Percentiles rank a stretch among this genome's conserved stretches.
These are phyloP conservation scores for Peronosclerospora sorghi DNA, from an alignment of 352 stramenopile genomes.

Conservation along the genomic window DNA sequence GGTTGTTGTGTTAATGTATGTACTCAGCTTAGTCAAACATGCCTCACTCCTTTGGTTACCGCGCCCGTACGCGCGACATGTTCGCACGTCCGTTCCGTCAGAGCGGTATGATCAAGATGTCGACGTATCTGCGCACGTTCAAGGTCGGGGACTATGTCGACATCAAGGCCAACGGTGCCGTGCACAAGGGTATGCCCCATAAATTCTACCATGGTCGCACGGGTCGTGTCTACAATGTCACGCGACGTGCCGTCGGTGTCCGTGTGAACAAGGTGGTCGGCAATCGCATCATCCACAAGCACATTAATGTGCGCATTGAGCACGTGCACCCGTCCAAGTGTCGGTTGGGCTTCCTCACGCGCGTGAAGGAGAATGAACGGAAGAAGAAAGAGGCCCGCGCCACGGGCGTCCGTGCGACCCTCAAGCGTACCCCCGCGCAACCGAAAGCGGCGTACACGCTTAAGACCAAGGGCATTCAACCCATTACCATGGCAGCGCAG, in stretches of 20 bases:
- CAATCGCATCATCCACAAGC: constrained; percentile 99
- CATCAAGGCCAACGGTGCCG: constrained; percentile 97
- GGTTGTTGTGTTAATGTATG: constrained; percentile 2
- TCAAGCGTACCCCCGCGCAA: constrained; percentile 92
- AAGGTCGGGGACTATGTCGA: constrained; percentile 99
- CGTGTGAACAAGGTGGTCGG: constrained; percentile 98
- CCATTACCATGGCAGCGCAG: constrained; percentile 96
- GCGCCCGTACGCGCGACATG: constrained; percentile 98
- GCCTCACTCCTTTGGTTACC: constrained; percentile 98
- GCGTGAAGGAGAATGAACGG: constrained; percentile 97
- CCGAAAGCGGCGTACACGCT: constrained; percentile 95
- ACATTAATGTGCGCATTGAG: constrained; percentile 99
- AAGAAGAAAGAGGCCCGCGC: constrained; percentile 94
- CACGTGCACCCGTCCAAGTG: constrained; percentile 98
- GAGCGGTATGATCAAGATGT: constrained; percentile 92
- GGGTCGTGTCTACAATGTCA: constrained; percentile 99
- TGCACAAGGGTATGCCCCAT: constrained; percentile 99
- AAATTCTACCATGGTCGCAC: constrained; percentile 99
- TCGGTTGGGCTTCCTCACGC: constrained; percentile 95
- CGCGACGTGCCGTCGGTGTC: constrained; percentile 96
- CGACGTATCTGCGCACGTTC: constrained; percentile 96
- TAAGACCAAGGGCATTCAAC: constrained; percentile 76
- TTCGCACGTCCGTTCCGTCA: constrained; percentile 98
- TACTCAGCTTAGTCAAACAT: constrained; percentile 68
- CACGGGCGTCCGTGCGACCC: constrained; percentile 81